phyloP scores from a whole-genome alignment of 345 rosid genomes.

The Aquilaria sinensis region DNA sequence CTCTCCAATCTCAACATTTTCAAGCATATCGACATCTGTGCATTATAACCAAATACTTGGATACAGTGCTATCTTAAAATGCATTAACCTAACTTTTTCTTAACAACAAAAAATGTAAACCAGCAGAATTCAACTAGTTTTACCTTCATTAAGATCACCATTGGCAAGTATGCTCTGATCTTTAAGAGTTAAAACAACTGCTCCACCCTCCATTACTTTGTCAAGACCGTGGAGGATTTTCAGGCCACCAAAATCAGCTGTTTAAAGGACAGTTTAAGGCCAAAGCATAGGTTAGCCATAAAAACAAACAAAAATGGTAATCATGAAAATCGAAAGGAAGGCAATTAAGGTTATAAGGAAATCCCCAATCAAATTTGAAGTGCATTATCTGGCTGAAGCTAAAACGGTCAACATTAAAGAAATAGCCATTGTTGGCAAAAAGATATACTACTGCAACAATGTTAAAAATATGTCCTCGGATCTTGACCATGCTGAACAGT shows the following conservation, averaged over 20 bases:
- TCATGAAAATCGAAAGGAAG: not conserved
- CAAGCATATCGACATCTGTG: conserved; percentile 94
- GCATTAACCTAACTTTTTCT: conserved; percentile 11
- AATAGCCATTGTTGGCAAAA: too few relatives aligned
- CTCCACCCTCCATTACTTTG: conserved; percentile 91
- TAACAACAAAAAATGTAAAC: conserved; percentile 4
- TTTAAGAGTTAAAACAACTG: conserved; percentile 90
- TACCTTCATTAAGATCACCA: conserved; percentile 88
- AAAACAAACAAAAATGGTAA: not conserved
- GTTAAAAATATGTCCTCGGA: too few relatives aligned
- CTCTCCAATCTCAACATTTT: conserved; percentile 97
- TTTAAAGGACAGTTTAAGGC: conserved; percentile 17
- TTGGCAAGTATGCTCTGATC: conserved; percentile 83
- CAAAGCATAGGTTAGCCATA: conserved; percentile 6
- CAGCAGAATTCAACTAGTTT: conserved; percentile 15
- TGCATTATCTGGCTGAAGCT: too few relatives aligned
- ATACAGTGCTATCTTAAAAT: conserved; percentile 25
- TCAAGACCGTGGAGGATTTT: conserved; percentile 92
- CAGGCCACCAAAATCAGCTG: conserved; percentile 78
- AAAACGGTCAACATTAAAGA: too few relatives aligned
- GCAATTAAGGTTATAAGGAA: too few relatives aligned
- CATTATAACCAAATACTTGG: conserved; percentile 30
- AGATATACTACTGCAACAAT: too few relatives aligned
- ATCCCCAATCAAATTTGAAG: too few relatives aligned
- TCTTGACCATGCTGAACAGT: too few relatives aligned